Percentiles rank a stretch among this genome's conserved stretches.
Evolutionary conservation across 2,329 filamentous ascomycete genomes (phyloP).

Genomic region (Diplodia seriata): DNA sequence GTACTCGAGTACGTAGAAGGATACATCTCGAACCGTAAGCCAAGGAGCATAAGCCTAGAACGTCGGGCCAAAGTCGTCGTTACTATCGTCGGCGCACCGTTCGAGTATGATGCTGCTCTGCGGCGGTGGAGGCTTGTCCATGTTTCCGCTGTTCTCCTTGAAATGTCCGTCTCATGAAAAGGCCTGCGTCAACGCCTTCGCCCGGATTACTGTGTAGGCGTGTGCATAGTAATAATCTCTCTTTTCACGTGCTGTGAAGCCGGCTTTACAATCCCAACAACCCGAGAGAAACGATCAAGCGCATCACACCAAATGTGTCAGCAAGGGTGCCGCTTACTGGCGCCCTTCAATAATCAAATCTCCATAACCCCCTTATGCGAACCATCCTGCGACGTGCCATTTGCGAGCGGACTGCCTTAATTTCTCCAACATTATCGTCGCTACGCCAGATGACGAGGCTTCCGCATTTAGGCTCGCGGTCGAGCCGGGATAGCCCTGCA

Average conservation of each 20-base stretch:
- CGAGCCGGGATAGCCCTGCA: conserved; percentile 2
- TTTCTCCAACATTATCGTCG: conserved; percentile 4
- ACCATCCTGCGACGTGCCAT: conserved; percentile 13
- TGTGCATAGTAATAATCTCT: background rate
- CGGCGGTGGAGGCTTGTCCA: background rate
- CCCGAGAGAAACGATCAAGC: background rate
- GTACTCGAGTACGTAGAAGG: background rate
- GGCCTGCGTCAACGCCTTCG: background rate
- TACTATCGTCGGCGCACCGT: background rate
- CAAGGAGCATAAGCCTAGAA: background rate
- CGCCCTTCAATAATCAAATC: conserved; percentile 9
- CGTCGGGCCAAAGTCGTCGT: background rate
- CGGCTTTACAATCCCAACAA: background rate
- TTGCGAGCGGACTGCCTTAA: conserved; percentile 16
- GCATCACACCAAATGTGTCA: background rate
- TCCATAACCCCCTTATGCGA: conserved; percentile 22
- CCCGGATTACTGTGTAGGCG: background rate
- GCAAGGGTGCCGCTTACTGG: background rate
- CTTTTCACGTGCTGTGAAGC: background rate
- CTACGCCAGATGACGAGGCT: conserved; percentile 8
- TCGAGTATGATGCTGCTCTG: background rate
- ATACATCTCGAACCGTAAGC: background rate
- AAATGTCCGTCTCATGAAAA: background rate
- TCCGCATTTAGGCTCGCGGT: conserved; percentile 7
- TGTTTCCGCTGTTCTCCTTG: background rate